A percentile compares a stretch with the other conserved stretches of the same genome.
Conservation (phyloP, 208 protist genomes). For the Trypanosomatidae sp. region DNA sequence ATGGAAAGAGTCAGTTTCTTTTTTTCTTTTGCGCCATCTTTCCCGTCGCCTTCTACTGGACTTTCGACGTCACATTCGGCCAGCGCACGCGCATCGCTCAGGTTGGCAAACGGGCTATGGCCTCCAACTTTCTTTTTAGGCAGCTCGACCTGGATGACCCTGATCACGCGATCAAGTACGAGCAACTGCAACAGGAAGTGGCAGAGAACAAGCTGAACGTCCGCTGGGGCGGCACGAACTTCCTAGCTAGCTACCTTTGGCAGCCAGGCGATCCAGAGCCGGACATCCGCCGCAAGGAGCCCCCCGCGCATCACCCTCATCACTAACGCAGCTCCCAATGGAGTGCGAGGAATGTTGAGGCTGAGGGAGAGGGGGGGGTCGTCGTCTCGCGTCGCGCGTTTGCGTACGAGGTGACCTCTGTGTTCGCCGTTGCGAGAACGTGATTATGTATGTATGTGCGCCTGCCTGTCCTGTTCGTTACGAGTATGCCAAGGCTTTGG, state of each 20-base stretch:
- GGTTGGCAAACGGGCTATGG: slow-evolving; percentile 77
- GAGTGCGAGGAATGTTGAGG: background rate
- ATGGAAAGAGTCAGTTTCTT: slow-evolving; percentile 67
- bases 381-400: background rate
- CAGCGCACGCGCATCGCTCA: slow-evolving; percentile 71
- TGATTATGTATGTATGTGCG: background rate
- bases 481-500: background rate
- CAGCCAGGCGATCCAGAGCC: slow-evolving; percentile 85
- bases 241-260: slow-evolving; percentile 89
- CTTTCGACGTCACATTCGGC: slow-evolving; percentile 71
- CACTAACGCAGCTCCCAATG: background rate
- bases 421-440: background rate
- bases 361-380: background rate
- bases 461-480: background rate
- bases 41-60: slow-evolving; percentile 77
- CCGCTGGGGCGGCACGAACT: slow-evolving; percentile 88
- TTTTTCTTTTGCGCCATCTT: slow-evolving; percentile 69
- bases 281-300: slow-evolving; percentile 81
- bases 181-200: slow-evolving; percentile 78
- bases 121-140: slow-evolving; percentile 82
- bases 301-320: slow-evolving; percentile 45
- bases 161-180: slow-evolving; percentile 88
- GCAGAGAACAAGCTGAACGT: slow-evolving; percentile 86
- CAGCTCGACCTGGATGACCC: slow-evolving; percentile 88
- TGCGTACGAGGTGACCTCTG: background rate